Evolutionary conservation across 192 early-diverging fungal species (phyloP).

Genomic region (Backusella tuberculispora): DNA sequence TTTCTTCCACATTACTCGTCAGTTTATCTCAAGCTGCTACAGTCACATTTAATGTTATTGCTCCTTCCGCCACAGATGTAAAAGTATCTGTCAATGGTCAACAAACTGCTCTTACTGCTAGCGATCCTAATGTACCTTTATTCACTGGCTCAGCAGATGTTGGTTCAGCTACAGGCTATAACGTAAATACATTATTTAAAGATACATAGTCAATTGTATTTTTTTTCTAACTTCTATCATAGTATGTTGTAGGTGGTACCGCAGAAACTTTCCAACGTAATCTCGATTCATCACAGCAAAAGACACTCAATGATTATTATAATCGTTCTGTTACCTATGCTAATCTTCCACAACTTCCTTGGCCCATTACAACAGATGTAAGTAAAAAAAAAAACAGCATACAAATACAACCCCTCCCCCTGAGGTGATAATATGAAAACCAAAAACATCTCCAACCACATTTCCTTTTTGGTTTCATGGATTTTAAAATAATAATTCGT

Average conservation of each 20-base stretch:
- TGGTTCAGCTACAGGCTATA: constrained; percentile 39
- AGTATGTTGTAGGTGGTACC: constrained; percentile 43
- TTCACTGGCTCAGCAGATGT: constrained; percentile 42
- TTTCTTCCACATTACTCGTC: constrained; percentile 23
- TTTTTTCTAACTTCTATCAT: constrained; percentile 22
- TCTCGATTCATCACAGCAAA: constrained; percentile 26
- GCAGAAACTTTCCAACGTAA: constrained; percentile 46
- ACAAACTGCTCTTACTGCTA: constrained; percentile 31
- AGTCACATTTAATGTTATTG: constrained; percentile 47
- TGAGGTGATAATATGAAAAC: constrained; percentile 25
- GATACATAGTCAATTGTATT: background rate
- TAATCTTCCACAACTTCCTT: constrained; percentile 47
- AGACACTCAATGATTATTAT: constrained; percentile 48
- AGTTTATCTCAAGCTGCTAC: constrained; percentile 36
- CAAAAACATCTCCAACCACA: constrained; percentile 39
- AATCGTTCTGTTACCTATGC: constrained; percentile 49
- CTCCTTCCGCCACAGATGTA: constrained; percentile 44
- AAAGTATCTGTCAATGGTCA: constrained; percentile 45
- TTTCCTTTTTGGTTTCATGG: constrained; percentile 1
- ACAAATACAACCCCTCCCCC: constrained; percentile 41
- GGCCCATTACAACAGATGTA: constrained; percentile 39
- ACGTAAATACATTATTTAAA: constrained; percentile 25
- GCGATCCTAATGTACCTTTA: constrained; percentile 41
- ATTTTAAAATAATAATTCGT: constrained; percentile 5
- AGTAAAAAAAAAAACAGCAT: constrained; percentile 34